Evolutionary conservation across 192 early-diverging fungal genomes (phyloP).

Genomic region (Backusella mclennaniae): DNA sequence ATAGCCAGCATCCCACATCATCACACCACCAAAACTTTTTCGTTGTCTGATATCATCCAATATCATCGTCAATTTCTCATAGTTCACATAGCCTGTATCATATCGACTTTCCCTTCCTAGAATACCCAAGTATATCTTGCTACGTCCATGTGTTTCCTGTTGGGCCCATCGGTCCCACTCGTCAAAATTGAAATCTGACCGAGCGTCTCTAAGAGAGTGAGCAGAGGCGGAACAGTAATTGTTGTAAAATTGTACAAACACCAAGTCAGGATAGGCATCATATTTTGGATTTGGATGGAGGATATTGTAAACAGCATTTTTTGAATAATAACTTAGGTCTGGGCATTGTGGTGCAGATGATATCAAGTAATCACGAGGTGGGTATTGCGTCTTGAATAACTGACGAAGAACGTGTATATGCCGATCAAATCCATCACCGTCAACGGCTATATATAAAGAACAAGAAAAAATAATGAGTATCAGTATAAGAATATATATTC

Average conservation of each 20-base stretch:
- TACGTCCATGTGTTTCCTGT: conserved; percentile 52
- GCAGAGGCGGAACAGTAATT: conserved; percentile 27
- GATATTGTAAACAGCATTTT: conserved; percentile 48
- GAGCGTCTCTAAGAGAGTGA: background rate
- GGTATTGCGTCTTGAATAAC: conserved; percentile 46
- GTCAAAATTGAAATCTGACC: conserved; percentile 65
- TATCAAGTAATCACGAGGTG: conserved; percentile 45
- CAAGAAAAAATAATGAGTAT: conserved; percentile 20
- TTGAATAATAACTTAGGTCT: conserved; percentile 59
- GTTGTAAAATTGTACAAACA: conserved; percentile 73
- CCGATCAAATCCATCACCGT: conserved; percentile 19
- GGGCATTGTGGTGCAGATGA: conserved; percentile 74
- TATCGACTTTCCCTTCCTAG: conserved; percentile 56
- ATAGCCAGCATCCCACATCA: conserved; percentile 51
- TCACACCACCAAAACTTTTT: conserved; percentile 63
- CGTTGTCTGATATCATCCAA: conserved; percentile 30
- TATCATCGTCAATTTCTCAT: conserved; percentile 31
- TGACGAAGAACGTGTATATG: conserved; percentile 29
- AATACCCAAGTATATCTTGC: conserved; percentile 64
- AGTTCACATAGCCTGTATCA: conserved; percentile 53
- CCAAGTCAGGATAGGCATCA: conserved; percentile 62
- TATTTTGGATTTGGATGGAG: conserved; percentile 20
- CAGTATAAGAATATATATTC: conserved; percentile 24
- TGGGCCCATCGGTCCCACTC: conserved; percentile 71
- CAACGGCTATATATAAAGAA: background rate